Percentiles rank a stretch among this genome's conserved stretches.
phyloP scores from a whole-genome alignment of 192 early-diverging fungal genomes.

The Rhizophagus prolifer region DNA sequence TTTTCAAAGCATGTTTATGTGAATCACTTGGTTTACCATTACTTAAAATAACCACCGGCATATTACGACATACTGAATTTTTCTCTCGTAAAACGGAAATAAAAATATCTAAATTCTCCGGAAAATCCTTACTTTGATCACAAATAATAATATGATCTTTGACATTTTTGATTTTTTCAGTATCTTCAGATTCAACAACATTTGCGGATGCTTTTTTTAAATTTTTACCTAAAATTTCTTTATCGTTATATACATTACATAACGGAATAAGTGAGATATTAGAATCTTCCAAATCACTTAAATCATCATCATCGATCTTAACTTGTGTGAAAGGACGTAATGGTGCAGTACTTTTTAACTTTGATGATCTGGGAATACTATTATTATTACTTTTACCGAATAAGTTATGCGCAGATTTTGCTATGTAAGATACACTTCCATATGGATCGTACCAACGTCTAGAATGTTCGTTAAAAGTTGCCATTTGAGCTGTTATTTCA shows the following conservation, averaged over 20 bases:
- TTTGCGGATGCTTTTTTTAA: not conserved
- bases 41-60: conserved; percentile 61
- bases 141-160: conserved; percentile 20
- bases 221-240: not conserved
- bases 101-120: conserved; percentile 65
- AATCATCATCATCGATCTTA: not conserved
- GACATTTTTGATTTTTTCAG: not conserved
- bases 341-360: not conserved
- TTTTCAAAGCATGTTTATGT: conserved; percentile 42
- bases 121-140: conserved; percentile 45
- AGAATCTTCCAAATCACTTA: not conserved
- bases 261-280: not conserved
- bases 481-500: conserved; percentile 15
- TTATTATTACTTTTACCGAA: not conserved
- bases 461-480: conserved; percentile 3
- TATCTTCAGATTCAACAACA: not conserved
- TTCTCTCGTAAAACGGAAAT: conserved; percentile 63
- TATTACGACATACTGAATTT: conserved; percentile 34
- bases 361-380: not conserved
- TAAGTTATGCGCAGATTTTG: not conserved
- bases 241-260: too few relatives aligned
- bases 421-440: not conserved
- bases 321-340: not conserved
- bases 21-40: conserved; percentile 43
- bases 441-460: not conserved